Evolutionary conservation across 768 basidiomycete species (phyloP).

Genomic region (Tulasnella sp.): DNA sequence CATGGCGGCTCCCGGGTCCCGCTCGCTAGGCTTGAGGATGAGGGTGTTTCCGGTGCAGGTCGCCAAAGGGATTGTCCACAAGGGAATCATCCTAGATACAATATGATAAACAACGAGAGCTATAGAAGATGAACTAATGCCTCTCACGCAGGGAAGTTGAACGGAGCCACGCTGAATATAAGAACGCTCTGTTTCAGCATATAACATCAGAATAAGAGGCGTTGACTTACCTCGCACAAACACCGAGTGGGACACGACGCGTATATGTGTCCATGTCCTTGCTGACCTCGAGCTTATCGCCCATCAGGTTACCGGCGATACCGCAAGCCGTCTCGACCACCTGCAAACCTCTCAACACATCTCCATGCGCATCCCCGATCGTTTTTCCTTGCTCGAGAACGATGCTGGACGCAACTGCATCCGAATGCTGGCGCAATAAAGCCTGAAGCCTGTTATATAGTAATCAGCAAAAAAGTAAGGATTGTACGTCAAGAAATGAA

Average conservation of each 20-base stretch:
- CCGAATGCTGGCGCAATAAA: constrained; percentile 73
- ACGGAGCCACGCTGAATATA: constrained; percentile 47
- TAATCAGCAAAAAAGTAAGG: neutral
- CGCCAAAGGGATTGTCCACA: constrained; percentile 86
- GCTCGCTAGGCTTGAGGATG: constrained; percentile 89
- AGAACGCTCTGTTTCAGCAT: neutral
- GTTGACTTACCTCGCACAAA: constrained; percentile 25
- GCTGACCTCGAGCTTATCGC: constrained; percentile 75
- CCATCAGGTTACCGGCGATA: constrained; percentile 75
- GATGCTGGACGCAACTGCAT: constrained; percentile 78
- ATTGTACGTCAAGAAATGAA: neutral
- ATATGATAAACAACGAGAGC: neutral
- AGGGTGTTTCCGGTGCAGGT: constrained; percentile 86
- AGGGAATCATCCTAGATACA: constrained; percentile 62
- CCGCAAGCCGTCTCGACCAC: constrained; percentile 72
- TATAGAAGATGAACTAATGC: neutral
- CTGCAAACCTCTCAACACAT: constrained; percentile 85
- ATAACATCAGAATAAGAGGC: neutral
- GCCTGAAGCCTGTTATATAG: constrained; percentile 61
- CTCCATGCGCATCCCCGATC: constrained; percentile 84
- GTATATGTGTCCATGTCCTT: constrained; percentile 41
- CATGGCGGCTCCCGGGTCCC: constrained; percentile 95
- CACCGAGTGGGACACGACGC: constrained; percentile 31
- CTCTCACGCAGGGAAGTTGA: constrained; percentile 79
- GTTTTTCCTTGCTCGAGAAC: constrained; percentile 97